Evolutionary conservation across 2,329 filamentous ascomycete genomes (phyloP), one percentile per base, ranked within the genome.

Genomic region (Hyphodiscus sp.): DNA sequence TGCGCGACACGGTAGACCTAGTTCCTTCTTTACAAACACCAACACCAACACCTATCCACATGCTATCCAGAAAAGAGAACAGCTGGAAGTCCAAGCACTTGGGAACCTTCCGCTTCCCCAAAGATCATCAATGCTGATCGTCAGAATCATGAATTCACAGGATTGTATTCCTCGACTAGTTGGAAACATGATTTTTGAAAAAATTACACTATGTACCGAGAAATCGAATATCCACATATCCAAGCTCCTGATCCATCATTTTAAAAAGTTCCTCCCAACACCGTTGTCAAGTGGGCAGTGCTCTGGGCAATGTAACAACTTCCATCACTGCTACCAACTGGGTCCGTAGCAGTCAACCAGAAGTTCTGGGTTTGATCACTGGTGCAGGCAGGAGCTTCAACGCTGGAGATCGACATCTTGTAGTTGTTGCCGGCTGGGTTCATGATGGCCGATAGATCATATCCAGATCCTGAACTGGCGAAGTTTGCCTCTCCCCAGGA

Each of bases 381-480:
- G 18, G 52, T 59, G 51, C 65, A 68, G 1, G 26, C n/a, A 10
- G 54, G 33, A 20, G 59, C 60, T 53, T 68, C 65, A 3, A 10
- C 16, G 45, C 54, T 57, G 33, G 44, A 60, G 53, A 68, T 67
- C n/a, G 58, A 54, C 65, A 68, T 67, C 48, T 61, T 52, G 41
- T 68, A 68, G 48, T 56, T 59, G 52, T 64, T 68, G 18, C 58
- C 57, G 15, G 45, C 41, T 1, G 58, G n/a, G 57, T 66, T 68
- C 53, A 61, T 56, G 54, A 68, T 68, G 33, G 63, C 64, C 8
- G 65, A 68, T 20, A 66, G 51, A 45, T 68, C 63, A 16, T 63
- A 67, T 54, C 65, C 65, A 41, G 53, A 59, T 11, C 65, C 65
- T 20, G 53, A 55, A 15, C 41, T 43, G 9, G 51, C n/a, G 45